A percentile compares a stretch with the other conserved stretches of the same genome.
phyloP scores from a whole-genome alignment of 106 monocot genomes.

The Allium fistulosum region DNA sequence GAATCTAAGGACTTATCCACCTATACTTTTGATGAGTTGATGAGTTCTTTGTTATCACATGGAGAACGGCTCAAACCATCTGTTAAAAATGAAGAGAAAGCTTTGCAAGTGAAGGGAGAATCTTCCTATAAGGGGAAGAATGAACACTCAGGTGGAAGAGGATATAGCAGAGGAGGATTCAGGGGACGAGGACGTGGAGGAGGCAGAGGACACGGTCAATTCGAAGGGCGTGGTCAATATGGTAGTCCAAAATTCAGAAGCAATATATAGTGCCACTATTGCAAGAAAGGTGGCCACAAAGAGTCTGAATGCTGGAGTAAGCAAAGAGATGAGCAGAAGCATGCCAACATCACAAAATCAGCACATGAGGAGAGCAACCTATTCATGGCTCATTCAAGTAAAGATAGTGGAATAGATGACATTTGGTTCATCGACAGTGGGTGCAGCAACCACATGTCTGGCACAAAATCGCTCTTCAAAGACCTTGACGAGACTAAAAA shows the following conservation, averaged over 20 bases:
- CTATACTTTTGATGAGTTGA: no score
- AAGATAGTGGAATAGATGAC: background rate
- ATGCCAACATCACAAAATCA: background rate
- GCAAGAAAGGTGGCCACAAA: background rate
- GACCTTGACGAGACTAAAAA: background rate
- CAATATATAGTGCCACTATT: background rate
- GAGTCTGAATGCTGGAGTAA: background rate
- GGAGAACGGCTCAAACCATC: background rate
- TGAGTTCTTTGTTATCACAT: constrained; percentile 4
- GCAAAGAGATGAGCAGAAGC: no score
- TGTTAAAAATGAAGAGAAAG: background rate
- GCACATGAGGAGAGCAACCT: background rate
- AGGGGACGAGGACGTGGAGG: background rate
- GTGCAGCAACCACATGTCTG: constrained; percentile 1
- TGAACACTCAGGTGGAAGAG: background rate
- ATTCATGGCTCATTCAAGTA: background rate
- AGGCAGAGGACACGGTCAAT: background rate
- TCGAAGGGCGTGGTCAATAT: background rate
- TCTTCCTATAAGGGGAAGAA: background rate
- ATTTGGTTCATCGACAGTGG: background rate
- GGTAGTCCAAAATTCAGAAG: background rate
- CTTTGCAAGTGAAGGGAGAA: background rate
- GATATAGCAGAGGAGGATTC: no score
- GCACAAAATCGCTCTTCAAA: background rate
- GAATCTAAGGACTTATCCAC: no score